Base-by-base conservation (phyloP, 2,329 filamentous ascomycete species). In the Alternaria alternata region DNA sequence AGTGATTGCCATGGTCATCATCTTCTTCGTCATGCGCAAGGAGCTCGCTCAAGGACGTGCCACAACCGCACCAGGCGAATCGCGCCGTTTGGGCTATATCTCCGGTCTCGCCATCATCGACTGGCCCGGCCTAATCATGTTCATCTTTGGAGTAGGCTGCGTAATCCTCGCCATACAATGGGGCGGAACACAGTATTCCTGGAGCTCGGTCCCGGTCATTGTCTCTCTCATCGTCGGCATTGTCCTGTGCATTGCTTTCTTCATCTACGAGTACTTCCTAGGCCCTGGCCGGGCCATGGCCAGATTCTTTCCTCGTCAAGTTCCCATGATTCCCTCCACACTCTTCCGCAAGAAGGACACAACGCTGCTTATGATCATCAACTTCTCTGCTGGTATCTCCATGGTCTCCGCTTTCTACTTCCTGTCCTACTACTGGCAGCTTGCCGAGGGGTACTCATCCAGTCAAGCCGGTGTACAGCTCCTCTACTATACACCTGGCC, bases 341-440 rank as follows among this genome's bases (percentile, higher is more conserved):
- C 76, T 91, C 20, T 81, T 91, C 46, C 75, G 78, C 3, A 82
- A 85, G 55, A 82, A 84, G 34, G 88, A 92, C 63, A 85, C 87
- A 1, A 80, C 82, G 0, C 79, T 90, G n/a, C 74, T 91, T n/a
- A 85, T 87, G 61, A 84, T 85, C 58, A 82, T 89, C 64, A 88
- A 88, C 64, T 86, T 89, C 67, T 81, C 84, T 4, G 84, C 85
- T 0, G 89, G 89, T 4, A 84, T 87, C 66, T 82, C 78, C 0
- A 75, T 82, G 64, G 84, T 83, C 71, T 80, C 84, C 12, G 85
- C 88, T 1, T 86, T 91, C 64, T 91, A 91, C 74, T 91, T 91
- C 66, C 86, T 89, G 65, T 87, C 86, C 16, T 83, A 91, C 18
- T 91, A 90, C 74, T 91, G 91, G 72, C 85, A 86, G 2, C 77